Base-by-base conservation (phyloP, 306 rosid species). In the Vigna hirtella region DNA sequence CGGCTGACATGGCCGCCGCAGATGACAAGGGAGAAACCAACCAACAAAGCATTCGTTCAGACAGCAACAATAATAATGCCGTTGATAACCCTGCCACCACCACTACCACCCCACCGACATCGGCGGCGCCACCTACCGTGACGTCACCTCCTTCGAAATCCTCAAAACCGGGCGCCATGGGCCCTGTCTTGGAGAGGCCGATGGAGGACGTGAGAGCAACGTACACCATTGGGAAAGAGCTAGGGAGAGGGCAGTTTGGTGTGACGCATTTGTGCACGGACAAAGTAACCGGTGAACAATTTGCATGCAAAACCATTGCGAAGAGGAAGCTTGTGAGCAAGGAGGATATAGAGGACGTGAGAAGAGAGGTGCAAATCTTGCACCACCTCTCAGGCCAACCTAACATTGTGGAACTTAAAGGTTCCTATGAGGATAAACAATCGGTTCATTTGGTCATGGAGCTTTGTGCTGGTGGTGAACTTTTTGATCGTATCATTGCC, bases 331-430 rank as follows among this genome's bases (percentile, higher is more conserved):
- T 95, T 8, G 96, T 81, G 74, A 86, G 84, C 18, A 91, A 92
- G 58, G 98, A 95, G 53, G 98, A 95, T 32, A 86, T 92, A 43
- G 98, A 95, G 68, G 98, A 95, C 69, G 98, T 95, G 45, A 84
- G 96, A 76, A 82, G 98, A 65, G 98, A 95, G 89, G 98, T 95
- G 6, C 97, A 95, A 56, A 95, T 95, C 78, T 86, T 95, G 97
- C 90, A 89, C 82, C 98, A 95, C 40, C 77, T 92, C 38, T 84
- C 97, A 0, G 97, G 97, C 0, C 98, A 95, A 59, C 87, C 87
- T 1, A 95, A 95, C 52, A 92, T 93, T 76, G 98, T 95, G 59
- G 97, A 92, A 48, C 88, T 95, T 3, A 95, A 91, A 24, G 98
- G 87, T 47, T 79, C 79, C 0, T 84, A 52, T 70, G 84, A 79